Evolutionary conservation across 371 early-diverging fungal genomes (phyloP), one percentile per base, ranked within the genome.

Genomic region (Vairimorpha necatrix): DNA sequence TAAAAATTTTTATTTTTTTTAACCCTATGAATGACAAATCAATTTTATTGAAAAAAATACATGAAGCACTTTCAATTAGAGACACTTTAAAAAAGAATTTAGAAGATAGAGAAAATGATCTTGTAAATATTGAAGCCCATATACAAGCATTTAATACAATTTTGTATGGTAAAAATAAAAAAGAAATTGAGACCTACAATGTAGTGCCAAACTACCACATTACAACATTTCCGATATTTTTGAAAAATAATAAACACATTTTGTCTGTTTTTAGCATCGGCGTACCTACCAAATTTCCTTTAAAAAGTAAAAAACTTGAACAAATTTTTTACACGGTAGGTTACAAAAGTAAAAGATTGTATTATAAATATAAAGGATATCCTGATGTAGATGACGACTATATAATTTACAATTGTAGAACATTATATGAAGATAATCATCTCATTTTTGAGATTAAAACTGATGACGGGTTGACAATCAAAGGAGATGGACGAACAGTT

Each of bases 361-460:
- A 18, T 63, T 63, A 24, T 36, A 63, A 63, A 63, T 30, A 63
- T 38, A 63, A 36, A 36, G 1, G 2, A 18, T 39, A 63, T 63
- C 63, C 63, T 20, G 28, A 9, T 14, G 20, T 63, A 39, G 63
- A 63, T 38, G 63, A 63, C 38, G 22, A 63, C n/a, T 63, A 36
- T 63, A 63, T 63, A 36, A 20, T 63, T 1, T 63, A 63, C 20
- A 16, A 33, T 36, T 63, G 63, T 63, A 11, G 20, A 63, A 63
- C 63, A 16, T 22, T 33, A 14, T 36, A 36, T 11, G 63, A 36
- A 18, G 38, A 63, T 20, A 63, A 63, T 36, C 2, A 22, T 20
- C 36, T 63, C 4, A 36, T 63, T 6, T 63, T 63, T 63, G 63
- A 63, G n/a, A 36, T 63, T 20, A 63, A 63, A 26, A 63, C 63